phyloP scores from a whole-genome alignment of 2,329 filamentous ascomycete genomes.

The Pseudopithomyces maydicus region DNA sequence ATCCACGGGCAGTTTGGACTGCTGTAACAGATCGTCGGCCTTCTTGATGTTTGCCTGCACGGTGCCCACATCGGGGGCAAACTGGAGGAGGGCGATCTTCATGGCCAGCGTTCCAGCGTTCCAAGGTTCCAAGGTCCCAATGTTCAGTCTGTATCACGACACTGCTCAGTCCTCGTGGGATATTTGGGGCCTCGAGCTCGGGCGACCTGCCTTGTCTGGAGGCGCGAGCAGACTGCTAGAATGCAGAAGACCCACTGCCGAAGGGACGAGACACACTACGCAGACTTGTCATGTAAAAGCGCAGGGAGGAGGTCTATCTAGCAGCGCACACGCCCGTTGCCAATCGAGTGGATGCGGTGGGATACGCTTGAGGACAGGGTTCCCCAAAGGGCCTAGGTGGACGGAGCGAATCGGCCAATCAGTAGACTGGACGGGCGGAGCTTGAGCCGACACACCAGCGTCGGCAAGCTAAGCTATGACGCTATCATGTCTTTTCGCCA shows the following conservation, averaged over 20 bases:
- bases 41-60: slow-evolving; percentile 71
- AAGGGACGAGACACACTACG: background rate
- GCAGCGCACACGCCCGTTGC: background rate
- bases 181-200: background rate
- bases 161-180: background rate
- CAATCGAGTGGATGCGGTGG: slow-evolving; percentile 5
- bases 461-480: slow-evolving; percentile 26
- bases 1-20: slow-evolving; percentile 47
- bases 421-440: background rate
- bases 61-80: slow-evolving; percentile 72
- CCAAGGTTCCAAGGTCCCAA: too few relatives aligned
- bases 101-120: too few relatives aligned
- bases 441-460: background rate
- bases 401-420: background rate
- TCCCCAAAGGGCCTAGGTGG: slow-evolving; percentile 16
- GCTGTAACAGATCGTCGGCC: slow-evolving; percentile 67
- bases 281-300: background rate
- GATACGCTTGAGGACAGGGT: slow-evolving; percentile 8
- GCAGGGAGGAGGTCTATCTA: background rate
- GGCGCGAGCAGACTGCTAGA: background rate
- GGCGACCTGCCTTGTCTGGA: background rate
- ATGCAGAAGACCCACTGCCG: background rate
- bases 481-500: slow-evolving; percentile 27
- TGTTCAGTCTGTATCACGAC: background rate
- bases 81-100: slow-evolving; percentile 74